Conservation (phyloP, 345 rosid species). For the Aquilaria yunnanensis region DNA sequence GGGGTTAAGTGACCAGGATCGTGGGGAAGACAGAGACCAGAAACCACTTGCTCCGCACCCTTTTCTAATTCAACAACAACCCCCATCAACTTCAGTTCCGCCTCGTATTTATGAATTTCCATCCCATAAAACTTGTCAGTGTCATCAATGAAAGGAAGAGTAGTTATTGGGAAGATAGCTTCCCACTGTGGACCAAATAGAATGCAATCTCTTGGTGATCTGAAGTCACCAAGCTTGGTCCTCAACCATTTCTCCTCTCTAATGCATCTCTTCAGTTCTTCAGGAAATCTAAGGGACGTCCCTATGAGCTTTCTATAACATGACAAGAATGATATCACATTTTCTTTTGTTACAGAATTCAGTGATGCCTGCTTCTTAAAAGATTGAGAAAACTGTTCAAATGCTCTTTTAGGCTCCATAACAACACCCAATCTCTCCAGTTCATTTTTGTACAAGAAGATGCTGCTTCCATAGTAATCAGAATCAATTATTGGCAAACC, state of each 20-base stretch:
- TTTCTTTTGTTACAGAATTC: constrained; percentile 26
- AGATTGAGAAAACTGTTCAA: constrained; percentile 21
- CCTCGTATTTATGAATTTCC: constrained; percentile 29
- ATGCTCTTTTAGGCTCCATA: constrained; percentile 41
- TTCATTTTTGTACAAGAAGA: constrained; percentile 27
- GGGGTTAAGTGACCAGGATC: constrained; percentile 21
- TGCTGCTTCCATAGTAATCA: constrained; percentile 30
- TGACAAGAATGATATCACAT: constrained; percentile 30
- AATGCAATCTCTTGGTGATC: constrained; percentile 51
- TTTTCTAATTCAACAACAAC: constrained; percentile 28
- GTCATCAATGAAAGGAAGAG: constrained; percentile 61
- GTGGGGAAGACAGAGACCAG: constrained; percentile 30
- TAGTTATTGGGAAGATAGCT: constrained; percentile 36
- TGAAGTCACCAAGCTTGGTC: constrained; percentile 46
- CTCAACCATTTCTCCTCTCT: constrained; percentile 46
- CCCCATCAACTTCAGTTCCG: constrained; percentile 48
- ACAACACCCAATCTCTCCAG: constrained; percentile 41
- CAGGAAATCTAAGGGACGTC: constrained; percentile 14
- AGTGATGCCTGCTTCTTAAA: constrained; percentile 34
- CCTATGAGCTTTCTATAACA: constrained; percentile 35
- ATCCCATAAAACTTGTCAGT: constrained; percentile 36
- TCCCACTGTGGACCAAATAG: constrained; percentile 50
- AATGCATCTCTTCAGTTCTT: constrained; percentile 28
- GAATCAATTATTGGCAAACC: constrained; percentile 36
- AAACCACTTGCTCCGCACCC: constrained; percentile 45